Conservation (phyloP, 495 filamentous ascomycete species). For the Penicillium silybi region DNA sequence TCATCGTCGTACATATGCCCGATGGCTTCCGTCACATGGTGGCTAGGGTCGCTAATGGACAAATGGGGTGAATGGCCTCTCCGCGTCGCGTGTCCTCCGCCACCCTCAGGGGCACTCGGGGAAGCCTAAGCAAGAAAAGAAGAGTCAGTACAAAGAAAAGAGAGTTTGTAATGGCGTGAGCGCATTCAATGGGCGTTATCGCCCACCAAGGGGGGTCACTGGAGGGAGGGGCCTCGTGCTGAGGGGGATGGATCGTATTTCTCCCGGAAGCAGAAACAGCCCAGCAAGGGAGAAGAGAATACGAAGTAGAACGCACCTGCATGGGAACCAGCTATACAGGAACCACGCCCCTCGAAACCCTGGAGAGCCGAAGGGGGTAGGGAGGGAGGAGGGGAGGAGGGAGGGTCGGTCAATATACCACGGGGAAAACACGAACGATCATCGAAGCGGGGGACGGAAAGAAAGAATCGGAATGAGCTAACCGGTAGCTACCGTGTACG, state of each 20-base stretch:
- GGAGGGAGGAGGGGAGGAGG: slow-evolving; percentile 15
- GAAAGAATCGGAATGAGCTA: slow-evolving; percentile 7
- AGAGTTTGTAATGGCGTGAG: neutral
- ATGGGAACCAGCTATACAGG: slow-evolving; percentile 37
- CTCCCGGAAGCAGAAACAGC: neutral
- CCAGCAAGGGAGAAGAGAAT: slow-evolving; percentile 7
- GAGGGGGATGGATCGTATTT: neutral
- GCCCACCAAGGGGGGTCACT: neutral
- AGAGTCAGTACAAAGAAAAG: slow-evolving; percentile 6
- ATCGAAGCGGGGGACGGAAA: slow-evolving; percentile 42
- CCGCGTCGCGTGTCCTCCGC: slow-evolving; percentile 50
- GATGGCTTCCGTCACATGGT: slow-evolving; percentile 98
- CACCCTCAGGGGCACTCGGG: slow-evolving; percentile 49
- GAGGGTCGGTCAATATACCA: slow-evolving; percentile 38
- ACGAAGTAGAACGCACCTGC: slow-evolving; percentile 36
- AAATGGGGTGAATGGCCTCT: slow-evolving; percentile 63
- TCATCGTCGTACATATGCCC: slow-evolving; percentile 92
- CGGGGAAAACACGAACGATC: slow-evolving; percentile 33
- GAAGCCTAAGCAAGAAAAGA: slow-evolving; percentile 39
- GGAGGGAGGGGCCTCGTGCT: neutral
- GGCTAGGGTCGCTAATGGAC: slow-evolving; percentile 75
- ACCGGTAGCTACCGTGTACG: slow-evolving; percentile 13
- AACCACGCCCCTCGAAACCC: slow-evolving; percentile 26
- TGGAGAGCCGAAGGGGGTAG: slow-evolving; percentile 23
- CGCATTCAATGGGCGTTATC: neutral